Base-by-base conservation (phyloP, 306 rosid species). In the Fragaria vesca region DNA sequence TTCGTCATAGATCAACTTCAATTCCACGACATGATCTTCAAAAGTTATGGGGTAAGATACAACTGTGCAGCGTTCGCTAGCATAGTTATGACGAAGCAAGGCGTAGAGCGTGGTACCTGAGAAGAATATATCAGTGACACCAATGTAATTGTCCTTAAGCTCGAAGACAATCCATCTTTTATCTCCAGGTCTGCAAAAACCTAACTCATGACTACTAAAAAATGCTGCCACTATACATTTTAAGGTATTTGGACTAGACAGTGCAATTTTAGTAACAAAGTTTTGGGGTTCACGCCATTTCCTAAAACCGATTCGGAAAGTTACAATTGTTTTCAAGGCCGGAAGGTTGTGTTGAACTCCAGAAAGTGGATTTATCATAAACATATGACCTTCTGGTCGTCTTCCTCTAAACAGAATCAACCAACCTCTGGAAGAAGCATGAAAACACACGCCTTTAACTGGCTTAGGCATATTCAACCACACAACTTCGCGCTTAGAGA, bases 101-200 rank as follows among this genome's bases (percentile, higher is more conserved):
- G 51, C 34, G 17, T 40, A 67, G 8, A 67, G 18, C 72, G 46
- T n/a, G 71, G 50, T 26, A 42, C 30, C 5, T 30, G 72, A 67
- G 46, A 40, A 67, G 30, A 67, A 42, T 4, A 67, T 17, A 18
- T 66, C 48, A 1, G 1, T 6, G 21, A 52, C 58, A 52, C 3
- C 21, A 52, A 0, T 52, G 24, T 52, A 52, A 5, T 5, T 1
- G 20, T 17, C 16, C 4, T 1, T 2, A 40, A 67, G 17, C 0
- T 42, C 1, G 32, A 42, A 40, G 72, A 38, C 17, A 42, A 1
- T 67, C 72, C 72, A 67, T 12, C 52, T 11, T 20, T n/a, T 68
- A 3, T 15, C 52, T 20, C 72, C 52, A 10, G 72, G 72, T 42
- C 7, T 68, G 72, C 72, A 68, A 18, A 68, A 68, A 68, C 72